Percentiles rank a stretch among this genome's conserved stretches.
phyloP scores from a whole-genome alignment of 2,329 filamentous ascomycete genomes.

The Penicillium sp. region DNA sequence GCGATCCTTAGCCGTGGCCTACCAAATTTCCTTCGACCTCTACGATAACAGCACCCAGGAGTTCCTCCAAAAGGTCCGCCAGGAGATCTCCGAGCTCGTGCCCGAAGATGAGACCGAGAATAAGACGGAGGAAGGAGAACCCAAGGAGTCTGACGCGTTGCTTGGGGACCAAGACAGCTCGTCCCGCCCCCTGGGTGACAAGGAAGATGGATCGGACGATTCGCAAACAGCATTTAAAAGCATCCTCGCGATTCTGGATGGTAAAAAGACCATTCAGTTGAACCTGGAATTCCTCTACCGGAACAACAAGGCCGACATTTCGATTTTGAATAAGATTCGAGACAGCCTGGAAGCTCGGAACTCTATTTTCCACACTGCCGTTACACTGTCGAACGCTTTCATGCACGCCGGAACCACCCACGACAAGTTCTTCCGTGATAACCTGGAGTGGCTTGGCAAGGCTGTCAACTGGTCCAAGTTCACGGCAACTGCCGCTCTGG shows the following conservation, averaged over 20 bases:
- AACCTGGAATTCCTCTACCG: conserved; percentile 96
- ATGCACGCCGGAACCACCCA: conserved; percentile 99
- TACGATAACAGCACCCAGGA: conserved; percentile 99
- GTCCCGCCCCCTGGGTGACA: conserved; percentile 48
- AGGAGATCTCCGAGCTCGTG: conserved; percentile 68
- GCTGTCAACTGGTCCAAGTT: conserved; percentile 99
- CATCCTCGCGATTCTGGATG: conserved; percentile 71
- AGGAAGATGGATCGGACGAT: conserved; percentile 49
- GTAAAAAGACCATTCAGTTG: conserved; percentile 89
- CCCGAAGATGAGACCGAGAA: conserved; percentile 45
- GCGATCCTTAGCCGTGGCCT: conserved; percentile 81
- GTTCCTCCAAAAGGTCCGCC: conserved; percentile 87
- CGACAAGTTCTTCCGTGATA: conserved; percentile 98
- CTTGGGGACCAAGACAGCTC: conserved; percentile 54
- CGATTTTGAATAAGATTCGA: conserved; percentile 92
- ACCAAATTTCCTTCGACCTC: conserved; percentile 96
- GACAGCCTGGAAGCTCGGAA: conserved; percentile 95
- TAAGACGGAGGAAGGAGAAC: conserved; percentile 54
- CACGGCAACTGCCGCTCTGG: conserved; percentile 91
- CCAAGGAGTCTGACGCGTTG: conserved; percentile 63
- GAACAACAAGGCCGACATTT: conserved; percentile 90
- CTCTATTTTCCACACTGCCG: conserved; percentile 97
- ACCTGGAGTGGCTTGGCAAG: conserved; percentile 96
- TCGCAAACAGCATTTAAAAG: conserved; percentile 60
- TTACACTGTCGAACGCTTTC: conserved; percentile 97